These are phyloP conservation scores for Torrubiella hemipterigena DNA, from an alignment of 2,329 filamentous ascomycete species.

Conservation along the genomic window DNA sequence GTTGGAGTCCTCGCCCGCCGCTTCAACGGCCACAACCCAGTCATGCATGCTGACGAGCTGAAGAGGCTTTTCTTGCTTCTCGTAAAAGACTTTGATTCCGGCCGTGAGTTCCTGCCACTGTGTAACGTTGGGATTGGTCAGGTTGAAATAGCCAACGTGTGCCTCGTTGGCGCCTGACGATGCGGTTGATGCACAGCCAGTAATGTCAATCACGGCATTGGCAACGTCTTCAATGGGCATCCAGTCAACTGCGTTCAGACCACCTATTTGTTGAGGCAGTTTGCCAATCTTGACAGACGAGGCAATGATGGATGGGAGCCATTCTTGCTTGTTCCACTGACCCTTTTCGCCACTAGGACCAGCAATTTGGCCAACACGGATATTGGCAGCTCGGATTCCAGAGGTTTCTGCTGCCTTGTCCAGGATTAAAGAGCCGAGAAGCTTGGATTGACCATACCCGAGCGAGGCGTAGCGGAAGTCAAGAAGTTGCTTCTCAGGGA, in stretches of 20 bases:
- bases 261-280: neutral
- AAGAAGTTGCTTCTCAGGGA: conserved; percentile 1
- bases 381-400: conserved; percentile 4
- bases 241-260: neutral
- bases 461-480: conserved; percentile 3
- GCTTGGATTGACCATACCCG: conserved; percentile 9
- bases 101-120: neutral
- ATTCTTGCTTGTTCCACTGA: conserved; percentile 8
- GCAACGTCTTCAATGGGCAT: neutral
- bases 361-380: conserved; percentile 9
- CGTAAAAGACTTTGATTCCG: neutral
- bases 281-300: neutral
- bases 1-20: neutral
- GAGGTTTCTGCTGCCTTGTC: conserved; percentile 5
- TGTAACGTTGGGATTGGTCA: neutral
- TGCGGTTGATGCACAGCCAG: neutral
- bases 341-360: conserved; percentile 6
- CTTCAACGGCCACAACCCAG: neutral
- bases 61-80: neutral
- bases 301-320: conserved; percentile 7
- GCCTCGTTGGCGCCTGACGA: no score
- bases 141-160: neutral
- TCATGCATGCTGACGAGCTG: neutral
- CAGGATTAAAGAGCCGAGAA: conserved; percentile 6
- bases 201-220: neutral